Conservation (phyloP, 345 rosid species). For the Syzygium jambos region DNA sequence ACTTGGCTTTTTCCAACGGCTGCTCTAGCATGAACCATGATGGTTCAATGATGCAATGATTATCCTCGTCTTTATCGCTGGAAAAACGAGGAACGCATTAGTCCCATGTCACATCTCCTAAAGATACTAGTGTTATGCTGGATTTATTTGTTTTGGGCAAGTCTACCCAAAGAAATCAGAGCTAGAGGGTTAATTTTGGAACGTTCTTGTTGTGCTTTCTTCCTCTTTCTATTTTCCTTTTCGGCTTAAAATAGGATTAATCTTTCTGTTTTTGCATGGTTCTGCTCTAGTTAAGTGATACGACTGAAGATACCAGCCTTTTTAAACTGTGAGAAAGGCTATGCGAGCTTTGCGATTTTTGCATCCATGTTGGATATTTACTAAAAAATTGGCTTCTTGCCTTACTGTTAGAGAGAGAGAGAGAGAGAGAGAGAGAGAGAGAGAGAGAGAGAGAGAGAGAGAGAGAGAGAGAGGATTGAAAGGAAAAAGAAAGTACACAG, state of each 20-base stretch:
- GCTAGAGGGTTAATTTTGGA: neutral
- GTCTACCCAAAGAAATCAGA: neutral
- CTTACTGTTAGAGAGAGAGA: neutral
- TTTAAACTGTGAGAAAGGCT: neutral
- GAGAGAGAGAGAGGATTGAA: neutral
- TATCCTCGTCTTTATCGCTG: neutral
- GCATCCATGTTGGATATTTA: neutral
- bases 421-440: neutral
- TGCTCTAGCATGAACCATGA: neutral
- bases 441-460: neutral
- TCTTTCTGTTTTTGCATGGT: neutral
- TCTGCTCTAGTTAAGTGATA: neutral
- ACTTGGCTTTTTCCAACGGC: neutral
- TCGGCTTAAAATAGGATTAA: neutral
- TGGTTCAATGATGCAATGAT: neutral
- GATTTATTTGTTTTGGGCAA: neutral
- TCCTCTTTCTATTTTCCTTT: neutral
- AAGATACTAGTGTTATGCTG: neutral
- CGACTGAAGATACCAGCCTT: neutral
- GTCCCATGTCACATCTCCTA: neutral
- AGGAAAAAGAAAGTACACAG: neutral
- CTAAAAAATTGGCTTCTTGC: neutral
- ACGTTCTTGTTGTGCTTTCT: neutral
- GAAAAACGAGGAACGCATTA: neutral
- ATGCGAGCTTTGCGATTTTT: neutral